Percentiles rank a stretch among this genome's conserved stretches.
Conservation (phyloP, 192 early-diverging fungal genomes). For the Coemansia sp. region DNA sequence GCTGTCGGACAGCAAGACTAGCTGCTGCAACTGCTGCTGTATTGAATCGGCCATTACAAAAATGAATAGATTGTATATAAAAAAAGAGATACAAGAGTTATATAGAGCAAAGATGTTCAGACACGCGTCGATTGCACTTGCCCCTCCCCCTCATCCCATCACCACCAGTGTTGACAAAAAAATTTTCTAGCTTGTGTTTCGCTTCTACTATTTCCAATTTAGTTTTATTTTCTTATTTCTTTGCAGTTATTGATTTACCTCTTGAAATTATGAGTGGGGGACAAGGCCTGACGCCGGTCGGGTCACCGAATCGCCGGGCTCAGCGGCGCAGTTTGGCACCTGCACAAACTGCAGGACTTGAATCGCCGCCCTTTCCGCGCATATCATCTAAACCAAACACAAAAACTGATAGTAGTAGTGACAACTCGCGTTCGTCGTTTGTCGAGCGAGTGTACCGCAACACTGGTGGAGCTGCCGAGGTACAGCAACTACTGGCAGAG, state of each 20-base stretch:
- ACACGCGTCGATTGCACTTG: background rate
- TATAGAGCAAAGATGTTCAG: background rate
- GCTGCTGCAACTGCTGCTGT: conserved; percentile 53
- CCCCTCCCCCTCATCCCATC: background rate
- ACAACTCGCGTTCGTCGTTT: conserved; percentile 22
- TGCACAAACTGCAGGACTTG: background rate
- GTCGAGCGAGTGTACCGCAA: conserved; percentile 47
- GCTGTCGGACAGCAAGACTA: conserved; percentile 50
- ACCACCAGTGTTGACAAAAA: background rate
- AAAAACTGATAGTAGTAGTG: background rate
- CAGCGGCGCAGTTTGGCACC: conserved; percentile 21
- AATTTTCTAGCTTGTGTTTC: background rate
- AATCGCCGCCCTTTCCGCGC: conserved; percentile 16
- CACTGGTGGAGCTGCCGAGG: conserved; percentile 14
- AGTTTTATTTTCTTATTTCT: background rate
- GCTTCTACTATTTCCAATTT: background rate
- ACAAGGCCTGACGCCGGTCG: conserved; percentile 40
- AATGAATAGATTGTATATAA: background rate
- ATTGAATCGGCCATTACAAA: conserved; percentile 49
- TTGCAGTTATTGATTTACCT: background rate
- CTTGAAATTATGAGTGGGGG: conserved; percentile 2
- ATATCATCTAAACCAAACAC: background rate
- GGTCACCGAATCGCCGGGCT: conserved; percentile 37
- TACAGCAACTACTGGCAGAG: background rate
- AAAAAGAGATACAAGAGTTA: background rate